These are phyloP conservation scores for Eimeria necatrix DNA, from an alignment of 169 alveolate species.

Conservation along the genomic window DNA sequence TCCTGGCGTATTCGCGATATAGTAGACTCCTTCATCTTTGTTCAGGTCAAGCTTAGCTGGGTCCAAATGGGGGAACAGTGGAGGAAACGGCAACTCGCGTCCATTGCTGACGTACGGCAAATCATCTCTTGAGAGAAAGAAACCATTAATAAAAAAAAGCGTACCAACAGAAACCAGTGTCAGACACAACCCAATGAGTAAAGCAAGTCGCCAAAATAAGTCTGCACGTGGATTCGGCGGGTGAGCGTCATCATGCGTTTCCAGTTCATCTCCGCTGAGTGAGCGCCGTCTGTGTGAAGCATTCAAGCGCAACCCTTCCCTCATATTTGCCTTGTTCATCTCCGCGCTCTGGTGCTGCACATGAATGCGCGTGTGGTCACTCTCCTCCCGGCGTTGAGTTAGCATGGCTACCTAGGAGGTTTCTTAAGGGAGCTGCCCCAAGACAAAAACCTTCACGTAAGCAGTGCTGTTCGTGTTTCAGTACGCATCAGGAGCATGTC, in stretches of 20 bases:
- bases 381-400: not conserved
- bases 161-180: constrained; percentile 30
- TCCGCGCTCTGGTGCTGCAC: not conserved
- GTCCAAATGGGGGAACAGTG: constrained; percentile 75
- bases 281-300: too few relatives aligned
- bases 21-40: constrained; percentile 52
- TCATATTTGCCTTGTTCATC: not conserved
- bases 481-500: not conserved
- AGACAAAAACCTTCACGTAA: not conserved
- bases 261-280: too few relatives aligned
- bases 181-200: constrained; percentile 13
- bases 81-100: constrained; percentile 58
- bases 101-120: constrained; percentile 38
- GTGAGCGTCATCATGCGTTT: not conserved
- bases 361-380: not conserved
- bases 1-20: not conserved
- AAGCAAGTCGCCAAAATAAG: not conserved
- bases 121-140: constrained; percentile 68
- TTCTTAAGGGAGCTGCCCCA: not conserved
- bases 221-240: not conserved
- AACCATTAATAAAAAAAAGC: constrained; percentile 64
- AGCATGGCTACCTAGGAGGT: not conserved
- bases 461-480: not conserved
- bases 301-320: not conserved
- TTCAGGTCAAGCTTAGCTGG: constrained; percentile 55